Evolutionary conservation across 139 green algal genomes (phyloP), one percentile per base, ranked within the genome.

Genomic region (Nannochloris sp.): DNA sequence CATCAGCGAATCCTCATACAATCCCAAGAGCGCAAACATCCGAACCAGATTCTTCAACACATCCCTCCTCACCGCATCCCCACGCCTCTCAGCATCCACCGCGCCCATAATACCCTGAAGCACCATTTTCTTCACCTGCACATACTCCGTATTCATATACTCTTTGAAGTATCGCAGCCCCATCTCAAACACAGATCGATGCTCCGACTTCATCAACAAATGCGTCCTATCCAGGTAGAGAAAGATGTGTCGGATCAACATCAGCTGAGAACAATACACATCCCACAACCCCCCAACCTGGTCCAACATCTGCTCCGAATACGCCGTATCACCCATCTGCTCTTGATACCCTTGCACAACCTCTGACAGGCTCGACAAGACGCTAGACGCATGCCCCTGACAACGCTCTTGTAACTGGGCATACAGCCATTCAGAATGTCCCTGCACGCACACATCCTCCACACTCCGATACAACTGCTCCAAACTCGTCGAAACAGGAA

Each of bases 191-290:
- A 97, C 75, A 24, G 85, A 93, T 48, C 76, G 73, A 18, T 55
- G 58, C 34, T 48, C 19, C 24, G 73, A 61, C 48, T 66, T 69
- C 61, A 75, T 62, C 37, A 97, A 75, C 31, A 96, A 89, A 54
- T 95, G 88, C 3, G 88, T 92, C 59, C 93, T 82, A 78, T 99
- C 93, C 51, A 99, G 77, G 75, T 95, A 96, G 23, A 98, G 75
- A 65, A 97, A 97, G 55, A 98, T 93, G 15, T 86, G 88, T 1
- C 93, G 80, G 19, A 93, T 93, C 34, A 83, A 85, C 44, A 96
- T 82, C 75, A 93, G 86, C 69, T 90, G 81, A 12, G 66, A 64
- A 79, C 79, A 93, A 75, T 96, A 80, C 44, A 91, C 73, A 48
- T 76, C 48, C 88, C 90, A 97, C 31, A 70, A 48, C 2, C 61